Base-by-base conservation (phyloP, 2,329 filamentous ascomycete species). In the Phialocephala subalpina region DNA sequence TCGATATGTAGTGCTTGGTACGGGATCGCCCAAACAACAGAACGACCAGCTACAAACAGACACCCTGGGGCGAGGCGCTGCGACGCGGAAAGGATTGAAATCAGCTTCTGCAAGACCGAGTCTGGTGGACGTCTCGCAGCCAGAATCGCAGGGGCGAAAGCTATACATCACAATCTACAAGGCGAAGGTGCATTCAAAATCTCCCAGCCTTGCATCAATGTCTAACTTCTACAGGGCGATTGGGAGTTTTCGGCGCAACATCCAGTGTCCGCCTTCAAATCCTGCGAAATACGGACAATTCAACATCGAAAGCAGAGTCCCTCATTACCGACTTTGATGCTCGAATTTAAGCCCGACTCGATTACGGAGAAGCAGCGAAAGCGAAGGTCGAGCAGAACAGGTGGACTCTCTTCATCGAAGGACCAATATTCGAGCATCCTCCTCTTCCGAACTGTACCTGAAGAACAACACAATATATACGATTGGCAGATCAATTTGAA, bases 231-330 rank as follows among this genome's bases (percentile, higher is more conserved):
- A n/a, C 62, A 78, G 77, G 76, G 75, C 47, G 77, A 78, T 67
- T 73, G 70, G 65, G 77, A 78, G 67, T 72, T 67, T 25, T 55
- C 77, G 27, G 65, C 69, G 16, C 76, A 76, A 62, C 60, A 77
- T 72, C 68, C 74, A 36, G 58, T 78, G 22, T 74, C 73, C 25
- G 58, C 72, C 16, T 76, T 78, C 62, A 73, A 74, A 58, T 70
- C 72, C 2, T 77, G 74, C 67, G 73, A 76, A 47, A 69, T 90
- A 36, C 86, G 89, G 74, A 82, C 83, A 75, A 70, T 89, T 18
- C 81, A 86, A 49, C 85, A 90, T 72, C 85, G 87, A 59, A 90
- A 90, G 72, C 86, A 89, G 72, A 85, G 84, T 0, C 83, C 86
- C 12, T 80, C 84, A 4, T 77, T 87, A 8, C 87, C 87, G 1